These are phyloP conservation scores for Aaosphaeria pasadenensis DNA, from an alignment of 2,329 filamentous ascomycete genomes.

Conservation along the genomic window DNA sequence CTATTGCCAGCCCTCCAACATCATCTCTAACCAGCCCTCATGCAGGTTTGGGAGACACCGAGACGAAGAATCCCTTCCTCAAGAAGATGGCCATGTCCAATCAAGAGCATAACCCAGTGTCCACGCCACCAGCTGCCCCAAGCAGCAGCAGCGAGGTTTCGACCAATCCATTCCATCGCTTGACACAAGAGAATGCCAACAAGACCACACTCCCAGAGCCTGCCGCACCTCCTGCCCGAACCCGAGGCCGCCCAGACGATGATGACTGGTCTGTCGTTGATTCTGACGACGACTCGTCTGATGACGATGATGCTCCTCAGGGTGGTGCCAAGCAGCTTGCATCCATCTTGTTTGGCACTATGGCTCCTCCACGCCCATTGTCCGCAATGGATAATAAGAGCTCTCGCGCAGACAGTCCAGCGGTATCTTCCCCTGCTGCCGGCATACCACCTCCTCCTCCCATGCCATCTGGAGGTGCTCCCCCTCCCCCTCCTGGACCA, in stretches of 20 bases:
- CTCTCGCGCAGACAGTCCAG: constrained; percentile 41
- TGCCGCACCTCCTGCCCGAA: constrained; percentile 48
- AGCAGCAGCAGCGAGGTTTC: constrained; percentile 50
- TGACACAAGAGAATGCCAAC: constrained; percentile 63
- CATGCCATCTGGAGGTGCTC: constrained; percentile 43
- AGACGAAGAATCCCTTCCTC: constrained; percentile 94
- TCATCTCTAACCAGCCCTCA: constrained; percentile 49
- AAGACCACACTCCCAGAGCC: constrained; percentile 46
- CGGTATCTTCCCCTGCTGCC: constrained; percentile 39
- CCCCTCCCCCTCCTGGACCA: constrained; percentile 47
- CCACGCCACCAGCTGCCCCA: constrained; percentile 39
- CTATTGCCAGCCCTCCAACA: constrained; percentile 44
- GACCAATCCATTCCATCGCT: constrained; percentile 93
- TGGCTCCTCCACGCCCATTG: constrained; percentile 87
- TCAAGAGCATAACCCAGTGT: constrained; percentile 45
- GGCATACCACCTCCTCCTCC: constrained; percentile 52
- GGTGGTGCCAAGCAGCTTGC: constrained; percentile 89
- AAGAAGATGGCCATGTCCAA: constrained; percentile 78
- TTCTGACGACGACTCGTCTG: constrained; percentile 67
- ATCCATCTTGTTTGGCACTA: constrained; percentile 92
- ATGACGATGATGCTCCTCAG: constrained; percentile 73
- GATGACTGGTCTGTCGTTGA: constrained; percentile 83
- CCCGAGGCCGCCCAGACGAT: constrained; percentile 57
- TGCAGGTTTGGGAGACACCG: constrained; percentile 58
- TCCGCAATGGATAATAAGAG: constrained; percentile 75